Base-by-base conservation (phyloP, 192 early-diverging fungal genomes). In the Coemansia sp. region DNA sequence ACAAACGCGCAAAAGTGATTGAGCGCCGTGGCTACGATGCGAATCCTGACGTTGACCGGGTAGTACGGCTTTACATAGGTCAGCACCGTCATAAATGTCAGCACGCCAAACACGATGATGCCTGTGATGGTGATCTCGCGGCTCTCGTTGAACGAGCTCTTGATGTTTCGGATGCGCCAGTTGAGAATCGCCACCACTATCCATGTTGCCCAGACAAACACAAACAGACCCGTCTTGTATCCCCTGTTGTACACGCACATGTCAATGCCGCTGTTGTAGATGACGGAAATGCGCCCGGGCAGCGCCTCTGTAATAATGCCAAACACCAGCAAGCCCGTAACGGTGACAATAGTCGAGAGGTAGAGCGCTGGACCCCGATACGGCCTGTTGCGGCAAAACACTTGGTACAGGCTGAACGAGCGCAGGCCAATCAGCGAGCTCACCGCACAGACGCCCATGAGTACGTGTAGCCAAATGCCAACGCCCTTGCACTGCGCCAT, bases 101-200 rank as follows among this genome's bases (percentile, higher is more conserved):
- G 50, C 10, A 71, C 44, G 2, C 53, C 52, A 36, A 77, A 71
- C 12, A 77, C 68, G 0, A 61, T 48, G 0, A 53, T 3, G 41
- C 79, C 66, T 1, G 69, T 62, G 2, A 59, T 17, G n/a, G 53
- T 44, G 19, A 71, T 66, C 34, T 74, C 68, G 35, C 72, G 72
- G 22, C 54, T 56, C 60, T 81, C 78, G 53, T 81, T 81, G 46
- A 81, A 81, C 17, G 72, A 71, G 66, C 68, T 72, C 46, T 71
- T 71, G 53, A 75, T 81, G 19, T 63, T 48, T 38, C 78, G 72
- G 44, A 76, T 76, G n/a, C 56, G 61, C 74, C 74, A 76, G 41
- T 52, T 65, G n/a, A 76, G 32, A 8, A 46, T 1, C 0, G 61
- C 68, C 1, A 81, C 56, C 0, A 63, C 3, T 6, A 72, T 22